Conservation (phyloP, 805 yeast genomes). For the Wickerhamiella brachini region DNA sequence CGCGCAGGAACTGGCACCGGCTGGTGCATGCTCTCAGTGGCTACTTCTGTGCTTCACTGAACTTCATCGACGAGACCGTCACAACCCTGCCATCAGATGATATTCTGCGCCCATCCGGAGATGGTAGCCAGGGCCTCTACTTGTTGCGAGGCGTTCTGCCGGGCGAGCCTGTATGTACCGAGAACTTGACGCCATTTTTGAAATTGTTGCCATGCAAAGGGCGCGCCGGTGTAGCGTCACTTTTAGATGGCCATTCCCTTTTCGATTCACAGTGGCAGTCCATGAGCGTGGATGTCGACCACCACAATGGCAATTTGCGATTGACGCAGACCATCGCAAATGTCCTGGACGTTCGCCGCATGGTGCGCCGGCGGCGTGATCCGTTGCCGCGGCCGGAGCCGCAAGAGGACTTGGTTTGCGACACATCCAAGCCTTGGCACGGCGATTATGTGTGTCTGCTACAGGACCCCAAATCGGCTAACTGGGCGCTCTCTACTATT, state of each 20-base stretch:
- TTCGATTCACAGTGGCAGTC: slow-evolving; percentile 92
- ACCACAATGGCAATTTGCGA: slow-evolving; percentile 35
- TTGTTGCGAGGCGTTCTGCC: slow-evolving; percentile 74
- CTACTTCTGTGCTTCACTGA: slow-evolving; percentile 85
- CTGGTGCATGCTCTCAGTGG: slow-evolving; percentile 74
- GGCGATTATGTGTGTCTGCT: slow-evolving; percentile 73
- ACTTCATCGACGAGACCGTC: slow-evolving; percentile 65
- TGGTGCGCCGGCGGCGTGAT: slow-evolving; percentile 44
- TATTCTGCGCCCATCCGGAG: slow-evolving; percentile 13
- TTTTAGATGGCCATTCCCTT: slow-evolving; percentile 72
- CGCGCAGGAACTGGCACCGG: slow-evolving; percentile 52
- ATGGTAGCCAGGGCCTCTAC: slow-evolving; percentile 16
- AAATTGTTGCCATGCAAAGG: slow-evolving; percentile 87
- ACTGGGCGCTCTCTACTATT: slow-evolving; percentile 44
- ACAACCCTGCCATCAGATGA: slow-evolving; percentile 49
- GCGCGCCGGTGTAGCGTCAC: slow-evolving; percentile 69
- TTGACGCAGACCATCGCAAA: slow-evolving; percentile 43
- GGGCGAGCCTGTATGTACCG: slow-evolving; percentile 92
- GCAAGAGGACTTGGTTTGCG: slow-evolving; percentile 63
- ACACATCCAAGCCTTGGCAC: slow-evolving; percentile 37
- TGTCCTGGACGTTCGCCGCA: slow-evolving; percentile 56
- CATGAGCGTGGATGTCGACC: slow-evolving; percentile 69
- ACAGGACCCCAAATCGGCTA: slow-evolving; percentile 9
- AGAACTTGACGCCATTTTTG: slow-evolving; percentile 85
- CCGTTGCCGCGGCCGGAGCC: slow-evolving; percentile 74